phyloP scores from a whole-genome alignment of 306 rosid species.

The Lathyrus oleraceus region DNA sequence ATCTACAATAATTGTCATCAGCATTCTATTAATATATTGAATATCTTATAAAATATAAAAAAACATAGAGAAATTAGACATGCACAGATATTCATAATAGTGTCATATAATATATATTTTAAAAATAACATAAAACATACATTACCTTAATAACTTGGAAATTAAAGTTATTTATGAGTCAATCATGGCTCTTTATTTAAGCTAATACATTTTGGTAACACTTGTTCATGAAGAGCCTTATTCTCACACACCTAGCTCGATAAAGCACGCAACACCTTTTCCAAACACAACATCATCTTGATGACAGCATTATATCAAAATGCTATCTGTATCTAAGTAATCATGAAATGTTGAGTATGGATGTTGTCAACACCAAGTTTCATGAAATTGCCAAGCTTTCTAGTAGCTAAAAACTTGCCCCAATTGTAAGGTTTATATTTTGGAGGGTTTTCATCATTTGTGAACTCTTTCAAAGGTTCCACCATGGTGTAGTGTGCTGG shows the following conservation, averaged over 20 bases:
- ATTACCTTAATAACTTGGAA: neutral
- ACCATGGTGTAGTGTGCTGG: conserved; percentile 65
- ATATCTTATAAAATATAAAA: no score
- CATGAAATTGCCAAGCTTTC: conserved; percentile 48
- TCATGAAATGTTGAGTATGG: conserved; percentile 50
- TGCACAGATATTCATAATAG: no score
- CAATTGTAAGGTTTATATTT: conserved; percentile 51
- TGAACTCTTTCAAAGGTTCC: conserved; percentile 50
- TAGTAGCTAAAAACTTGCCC: conserved; percentile 51
- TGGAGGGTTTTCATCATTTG: conserved; percentile 44
- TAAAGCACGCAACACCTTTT: neutral
- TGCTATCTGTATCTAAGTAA: neutral
- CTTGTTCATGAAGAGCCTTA: neutral
- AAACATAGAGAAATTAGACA: no score
- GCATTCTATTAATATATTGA: no score
- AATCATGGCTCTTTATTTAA: neutral
- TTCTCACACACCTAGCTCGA: neutral
- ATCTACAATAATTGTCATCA: no score
- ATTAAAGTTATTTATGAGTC: neutral
- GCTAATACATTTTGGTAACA: neutral
- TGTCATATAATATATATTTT: neutral
- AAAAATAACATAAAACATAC: neutral
- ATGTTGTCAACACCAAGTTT: conserved; percentile 51
- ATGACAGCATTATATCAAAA: conserved; percentile 3
- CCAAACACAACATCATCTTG: neutral